Evolutionary conservation across 2,329 filamentous ascomycete genomes (phyloP).

Genomic region (Xylariaceae sp.): DNA sequence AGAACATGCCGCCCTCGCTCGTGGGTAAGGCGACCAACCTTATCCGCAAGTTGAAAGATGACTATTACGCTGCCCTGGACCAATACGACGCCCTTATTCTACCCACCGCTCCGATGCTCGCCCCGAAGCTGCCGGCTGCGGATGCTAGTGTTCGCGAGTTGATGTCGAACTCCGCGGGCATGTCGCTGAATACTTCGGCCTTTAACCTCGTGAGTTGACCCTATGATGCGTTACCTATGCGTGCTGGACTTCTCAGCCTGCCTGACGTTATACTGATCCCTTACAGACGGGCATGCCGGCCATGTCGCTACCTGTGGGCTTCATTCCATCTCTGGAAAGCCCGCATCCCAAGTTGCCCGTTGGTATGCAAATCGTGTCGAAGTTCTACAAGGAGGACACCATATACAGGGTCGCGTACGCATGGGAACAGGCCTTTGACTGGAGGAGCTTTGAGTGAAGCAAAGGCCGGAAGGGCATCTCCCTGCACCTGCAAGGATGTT

Average conservation of each 20-base stretch:
- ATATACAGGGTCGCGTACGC: background rate
- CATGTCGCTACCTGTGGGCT: background rate
- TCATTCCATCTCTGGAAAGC: background rate
- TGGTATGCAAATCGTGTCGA: background rate
- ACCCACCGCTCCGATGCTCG: conserved; percentile 32
- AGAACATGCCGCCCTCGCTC: conserved; percentile 22
- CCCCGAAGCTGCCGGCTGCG: conserved; percentile 11
- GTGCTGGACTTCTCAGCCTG: background rate
- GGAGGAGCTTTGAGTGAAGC: background rate
- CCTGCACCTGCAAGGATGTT: no score
- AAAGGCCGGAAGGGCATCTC: no score
- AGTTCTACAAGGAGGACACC: background rate
- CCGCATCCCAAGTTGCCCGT: background rate
- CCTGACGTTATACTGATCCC: background rate
- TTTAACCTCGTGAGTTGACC: background rate
- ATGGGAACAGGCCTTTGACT: conserved; percentile 1
- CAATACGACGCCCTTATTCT: conserved; percentile 43
- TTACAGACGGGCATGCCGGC: background rate
- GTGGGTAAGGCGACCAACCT: conserved; percentile 43
- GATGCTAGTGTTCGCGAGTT: background rate
- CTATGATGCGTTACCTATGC: background rate
- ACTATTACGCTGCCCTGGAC: conserved; percentile 40
- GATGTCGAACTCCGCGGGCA: background rate
- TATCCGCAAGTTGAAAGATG: conserved; percentile 39
- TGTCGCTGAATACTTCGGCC: background rate